Percentiles rank a stretch among this genome's conserved stretches.
These are phyloP conservation scores for Plasmodium gonderi DNA, from an alignment of 169 alveolate genomes.

Conservation along the genomic window DNA sequence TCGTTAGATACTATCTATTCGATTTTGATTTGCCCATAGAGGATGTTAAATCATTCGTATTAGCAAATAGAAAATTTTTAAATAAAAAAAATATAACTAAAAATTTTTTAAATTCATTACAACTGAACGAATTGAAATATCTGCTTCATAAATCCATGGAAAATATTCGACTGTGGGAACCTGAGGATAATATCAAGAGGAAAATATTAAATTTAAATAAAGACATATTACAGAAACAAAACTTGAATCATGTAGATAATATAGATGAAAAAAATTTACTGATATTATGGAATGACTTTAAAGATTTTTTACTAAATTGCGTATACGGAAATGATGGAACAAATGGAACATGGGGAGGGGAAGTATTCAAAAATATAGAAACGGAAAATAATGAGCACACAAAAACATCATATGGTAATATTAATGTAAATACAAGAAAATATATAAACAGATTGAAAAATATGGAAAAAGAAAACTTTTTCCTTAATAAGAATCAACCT, in stretches of 20 bases:
- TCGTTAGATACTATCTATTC: slow-evolving; percentile 58
- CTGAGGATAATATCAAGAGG: slow-evolving; percentile 37
- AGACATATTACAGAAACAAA: slow-evolving; percentile 56
- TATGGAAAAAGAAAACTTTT: slow-evolving; percentile 50
- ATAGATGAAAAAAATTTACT: slow-evolving; percentile 26
- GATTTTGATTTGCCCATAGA: slow-evolving; percentile 39
- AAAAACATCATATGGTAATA: background rate
- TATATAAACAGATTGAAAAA: slow-evolving; percentile 17
- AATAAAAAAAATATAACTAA: slow-evolving; percentile 57
- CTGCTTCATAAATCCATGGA: slow-evolving; percentile 70
- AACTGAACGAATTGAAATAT: slow-evolving; percentile 58
- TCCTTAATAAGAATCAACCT: background rate
- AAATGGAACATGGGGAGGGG: background rate
- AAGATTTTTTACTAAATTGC: slow-evolving; percentile 60
- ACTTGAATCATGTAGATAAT: slow-evolving; percentile 18
- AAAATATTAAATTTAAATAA: slow-evolving; percentile 57
- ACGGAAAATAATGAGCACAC: background rate
- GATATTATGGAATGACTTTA: slow-evolving; percentile 75
- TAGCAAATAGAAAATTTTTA: slow-evolving; percentile 51
- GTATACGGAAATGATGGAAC: slow-evolving; percentile 29
- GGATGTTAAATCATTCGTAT: slow-evolving; percentile 43
- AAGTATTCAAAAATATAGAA: background rate
- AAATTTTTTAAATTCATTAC: slow-evolving; percentile 21
- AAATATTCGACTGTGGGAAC: slow-evolving; percentile 76
- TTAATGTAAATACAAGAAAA: background rate